These are phyloP conservation scores for Aspergillus hancockii DNA, from an alignment of 495 filamentous ascomycete genomes.

Conservation along the genomic window DNA sequence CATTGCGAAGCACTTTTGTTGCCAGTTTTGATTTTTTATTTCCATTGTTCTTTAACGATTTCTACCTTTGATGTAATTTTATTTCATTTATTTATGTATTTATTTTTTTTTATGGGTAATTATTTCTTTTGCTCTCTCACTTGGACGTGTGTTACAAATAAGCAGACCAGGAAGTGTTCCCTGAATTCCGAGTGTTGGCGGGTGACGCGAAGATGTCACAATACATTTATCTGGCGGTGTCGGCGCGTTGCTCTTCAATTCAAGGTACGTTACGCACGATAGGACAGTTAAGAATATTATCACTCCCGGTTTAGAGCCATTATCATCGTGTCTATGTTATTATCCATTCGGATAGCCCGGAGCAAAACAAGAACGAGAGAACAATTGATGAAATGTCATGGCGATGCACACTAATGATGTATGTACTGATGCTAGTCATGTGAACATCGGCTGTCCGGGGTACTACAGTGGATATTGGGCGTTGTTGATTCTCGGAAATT, in stretches of 20 bases:
- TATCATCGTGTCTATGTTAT: conserved; percentile 35
- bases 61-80: too few species aligned
- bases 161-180: conserved; percentile 3
- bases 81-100: background rate
- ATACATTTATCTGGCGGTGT: conserved; percentile 35
- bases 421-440: conserved; percentile 23
- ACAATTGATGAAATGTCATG: conserved; percentile 19
- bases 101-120: background rate
- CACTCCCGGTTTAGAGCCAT: conserved; percentile 26
- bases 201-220: conserved; percentile 14
- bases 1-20: conserved; percentile 1
- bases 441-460: conserved; percentile 17
- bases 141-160: background rate
- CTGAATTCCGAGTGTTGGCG: conserved; percentile 6
- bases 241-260: conserved; percentile 11
- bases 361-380: conserved; percentile 16
- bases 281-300: background rate
- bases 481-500: conserved; percentile 1
- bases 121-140: background rate
- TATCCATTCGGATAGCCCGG: conserved; percentile 46
- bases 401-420: conserved; percentile 18
- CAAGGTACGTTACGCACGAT: background rate
- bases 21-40: conserved; percentile 1
- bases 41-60: too few species aligned
- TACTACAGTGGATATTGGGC: background rate